phyloP scores from a whole-genome alignment of 495 filamentous ascomycete species.

The Aspergillus funiculosus region DNA sequence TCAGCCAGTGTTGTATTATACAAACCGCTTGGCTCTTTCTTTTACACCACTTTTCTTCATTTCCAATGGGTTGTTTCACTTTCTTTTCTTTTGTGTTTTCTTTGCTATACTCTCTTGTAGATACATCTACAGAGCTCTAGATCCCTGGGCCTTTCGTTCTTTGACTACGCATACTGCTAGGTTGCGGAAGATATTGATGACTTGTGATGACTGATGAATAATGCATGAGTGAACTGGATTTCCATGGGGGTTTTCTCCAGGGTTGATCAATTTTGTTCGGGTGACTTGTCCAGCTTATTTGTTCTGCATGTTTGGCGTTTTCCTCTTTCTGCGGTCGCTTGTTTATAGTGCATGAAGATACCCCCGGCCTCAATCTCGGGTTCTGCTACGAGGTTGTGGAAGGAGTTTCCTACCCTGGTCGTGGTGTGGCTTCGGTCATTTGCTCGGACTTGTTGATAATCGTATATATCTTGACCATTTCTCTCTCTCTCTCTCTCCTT shows the following conservation, averaged over 20 bases:
- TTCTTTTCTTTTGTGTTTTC: conserved; percentile 5
- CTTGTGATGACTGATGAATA: conserved; percentile 40
- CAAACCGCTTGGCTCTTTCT: conserved; percentile 2
- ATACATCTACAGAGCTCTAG: conserved; percentile 20
- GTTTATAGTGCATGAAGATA: conserved; percentile 37
- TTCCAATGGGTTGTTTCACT: conserved; percentile 8
- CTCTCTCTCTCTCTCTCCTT: background rate
- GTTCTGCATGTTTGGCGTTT: conserved; percentile 37
- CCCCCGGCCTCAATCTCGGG: conserved; percentile 39
- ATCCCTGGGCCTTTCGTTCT: conserved; percentile 17
- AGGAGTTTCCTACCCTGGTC: conserved; percentile 25
- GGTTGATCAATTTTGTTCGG: conserved; percentile 19
- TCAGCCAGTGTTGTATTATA: conserved; percentile 17
- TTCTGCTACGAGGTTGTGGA: conserved; percentile 34
- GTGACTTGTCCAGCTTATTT: conserved; percentile 20
- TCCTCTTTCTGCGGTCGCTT: conserved; percentile 19
- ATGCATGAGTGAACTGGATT: conserved; percentile 30
- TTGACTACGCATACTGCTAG: conserved; percentile 14
- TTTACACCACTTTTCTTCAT: background rate
- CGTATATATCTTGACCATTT: background rate
- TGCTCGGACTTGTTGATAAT: conserved; percentile 12
- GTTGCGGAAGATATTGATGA: conserved; percentile 30
- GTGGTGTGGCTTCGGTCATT: conserved; percentile 25
- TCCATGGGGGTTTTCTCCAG: conserved; percentile 18
- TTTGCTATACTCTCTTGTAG: conserved; percentile 6